Evolutionary conservation across 1,139 yeast genomes (phyloP).

Genomic region (Arxiozyma heterogenica): DNA sequence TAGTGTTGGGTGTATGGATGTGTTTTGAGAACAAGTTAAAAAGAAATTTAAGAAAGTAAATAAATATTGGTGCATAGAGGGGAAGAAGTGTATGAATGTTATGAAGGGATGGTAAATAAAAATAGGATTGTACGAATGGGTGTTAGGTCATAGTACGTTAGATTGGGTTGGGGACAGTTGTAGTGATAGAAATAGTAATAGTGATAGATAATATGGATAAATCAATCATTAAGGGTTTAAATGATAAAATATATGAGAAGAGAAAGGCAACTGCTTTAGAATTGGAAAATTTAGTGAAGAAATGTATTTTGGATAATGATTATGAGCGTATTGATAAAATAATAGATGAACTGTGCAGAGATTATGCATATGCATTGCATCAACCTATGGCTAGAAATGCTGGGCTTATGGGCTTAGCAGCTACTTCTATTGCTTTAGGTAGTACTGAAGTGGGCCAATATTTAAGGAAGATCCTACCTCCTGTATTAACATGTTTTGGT

Average conservation of each 20-base stretch:
- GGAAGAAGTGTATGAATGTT: not conserved
- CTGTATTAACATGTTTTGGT: conserved; percentile 90
- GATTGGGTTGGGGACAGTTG: not conserved
- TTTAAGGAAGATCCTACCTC: conserved; percentile 79
- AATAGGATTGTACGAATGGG: no score
- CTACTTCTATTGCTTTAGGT: conserved; percentile 71
- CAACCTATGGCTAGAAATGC: conserved; percentile 71
- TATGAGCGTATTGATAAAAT: conserved; percentile 57
- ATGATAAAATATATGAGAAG: conserved; percentile 87
- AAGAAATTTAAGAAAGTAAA: no score
- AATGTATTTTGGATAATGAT: conserved; percentile 60
- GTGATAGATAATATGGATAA: conserved; percentile 38
- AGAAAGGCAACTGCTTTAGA: conserved; percentile 92
- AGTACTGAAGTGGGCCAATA: conserved; percentile 61
- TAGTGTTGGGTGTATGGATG: no score
- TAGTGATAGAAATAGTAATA: no score
- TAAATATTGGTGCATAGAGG: no score
- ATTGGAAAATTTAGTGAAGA: conserved; percentile 70
- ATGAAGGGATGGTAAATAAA: not conserved
- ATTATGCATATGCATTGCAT: conserved; percentile 68
- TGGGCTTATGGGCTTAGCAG: conserved; percentile 69
- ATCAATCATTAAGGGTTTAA: conserved; percentile 70
- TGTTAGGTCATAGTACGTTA: no score
- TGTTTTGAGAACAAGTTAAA: no score
- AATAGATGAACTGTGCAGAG: conserved; percentile 58